Evolutionary conservation across 257 asterid species (phyloP).

Genomic region (Solanum virginianum): DNA sequence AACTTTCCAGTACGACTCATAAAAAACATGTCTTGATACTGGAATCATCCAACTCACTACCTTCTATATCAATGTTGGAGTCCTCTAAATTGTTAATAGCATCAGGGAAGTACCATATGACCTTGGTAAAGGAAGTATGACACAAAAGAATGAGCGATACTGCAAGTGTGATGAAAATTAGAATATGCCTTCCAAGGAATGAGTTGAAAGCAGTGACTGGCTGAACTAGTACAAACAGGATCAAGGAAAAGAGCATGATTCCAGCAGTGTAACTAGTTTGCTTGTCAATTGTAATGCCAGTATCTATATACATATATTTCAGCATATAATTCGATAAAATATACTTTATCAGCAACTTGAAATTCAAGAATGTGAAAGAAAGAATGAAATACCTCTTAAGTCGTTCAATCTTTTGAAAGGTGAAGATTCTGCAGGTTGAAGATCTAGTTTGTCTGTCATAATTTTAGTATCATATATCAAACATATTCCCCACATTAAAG

Average conservation of each 20-base stretch:
- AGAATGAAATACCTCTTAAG: not conserved
- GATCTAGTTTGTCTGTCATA: not conserved
- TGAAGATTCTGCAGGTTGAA: not conserved
- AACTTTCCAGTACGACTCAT: too few species aligned
- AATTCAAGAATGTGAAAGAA: not conserved
- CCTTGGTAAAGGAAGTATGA: constrained; percentile 42
- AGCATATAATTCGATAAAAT: not conserved
- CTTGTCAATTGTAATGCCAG: constrained; percentile 28
- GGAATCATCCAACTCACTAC: too few species aligned
- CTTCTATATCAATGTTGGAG: too few species aligned
- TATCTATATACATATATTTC: constrained; percentile 10
- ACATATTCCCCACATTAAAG: constrained; percentile 28
- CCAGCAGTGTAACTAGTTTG: constrained; percentile 39
- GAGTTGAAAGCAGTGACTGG: constrained; percentile 7
- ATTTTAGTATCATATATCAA: constrained; percentile 17
- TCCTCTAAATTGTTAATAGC: too few species aligned
- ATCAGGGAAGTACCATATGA: too few species aligned
- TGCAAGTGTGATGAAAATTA: constrained; percentile 22
- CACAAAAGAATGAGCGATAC: constrained; percentile 21
- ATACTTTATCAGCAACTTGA: not conserved
- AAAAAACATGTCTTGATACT: too few species aligned
- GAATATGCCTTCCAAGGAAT: constrained; percentile 3
- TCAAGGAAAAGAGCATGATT: constrained; percentile 38
- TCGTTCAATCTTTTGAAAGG: not conserved
- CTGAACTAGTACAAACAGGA: constrained; percentile 36